Evolutionary conservation across 2,329 filamentous ascomycete species (phyloP).

Genomic region (Capronia epimyces): DNA sequence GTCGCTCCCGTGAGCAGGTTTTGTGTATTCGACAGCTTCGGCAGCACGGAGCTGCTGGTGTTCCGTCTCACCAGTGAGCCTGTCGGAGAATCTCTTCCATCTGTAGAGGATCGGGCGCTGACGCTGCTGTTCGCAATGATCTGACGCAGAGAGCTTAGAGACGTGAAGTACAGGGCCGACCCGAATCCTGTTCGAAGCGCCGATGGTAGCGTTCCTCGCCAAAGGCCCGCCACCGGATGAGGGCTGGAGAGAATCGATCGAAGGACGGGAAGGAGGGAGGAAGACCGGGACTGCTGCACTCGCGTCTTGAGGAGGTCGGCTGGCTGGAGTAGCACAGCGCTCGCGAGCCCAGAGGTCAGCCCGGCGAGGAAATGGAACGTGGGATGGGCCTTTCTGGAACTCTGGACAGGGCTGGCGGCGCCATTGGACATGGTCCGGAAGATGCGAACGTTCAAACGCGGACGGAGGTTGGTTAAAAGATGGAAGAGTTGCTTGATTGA

Average conservation of each 20-base stretch:
- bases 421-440: constrained; percentile 22
- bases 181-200: constrained; percentile 91
- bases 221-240: constrained; percentile 67
- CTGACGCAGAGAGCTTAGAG: constrained; percentile 78
- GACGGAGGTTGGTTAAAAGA: neutral
- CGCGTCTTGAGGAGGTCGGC: constrained; percentile 95
- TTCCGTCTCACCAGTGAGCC: neutral
- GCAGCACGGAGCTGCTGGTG: constrained; percentile 56
- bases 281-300: constrained; percentile 76
- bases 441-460: neutral
- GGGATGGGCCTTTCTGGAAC: constrained; percentile 29
- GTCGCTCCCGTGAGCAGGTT: constrained; percentile 81
- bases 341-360: constrained; percentile 77
- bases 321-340: constrained; percentile 85
- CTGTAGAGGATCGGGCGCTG: constrained; percentile 32
- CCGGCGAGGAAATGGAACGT: constrained; percentile 83
- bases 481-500: neutral
- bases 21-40: constrained; percentile 73
- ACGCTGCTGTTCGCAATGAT: constrained; percentile 38
- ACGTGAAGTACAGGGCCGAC: constrained; percentile 88
- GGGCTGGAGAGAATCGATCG: constrained; percentile 63
- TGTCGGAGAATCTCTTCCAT: no score
- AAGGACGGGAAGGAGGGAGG: constrained; percentile 64
- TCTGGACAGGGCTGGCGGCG: constrained; percentile 6
- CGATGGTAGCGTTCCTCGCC: constrained; percentile 88